Base-by-base conservation (phyloP, 768 basidiomycete genomes). In the Russula lepida region DNA sequence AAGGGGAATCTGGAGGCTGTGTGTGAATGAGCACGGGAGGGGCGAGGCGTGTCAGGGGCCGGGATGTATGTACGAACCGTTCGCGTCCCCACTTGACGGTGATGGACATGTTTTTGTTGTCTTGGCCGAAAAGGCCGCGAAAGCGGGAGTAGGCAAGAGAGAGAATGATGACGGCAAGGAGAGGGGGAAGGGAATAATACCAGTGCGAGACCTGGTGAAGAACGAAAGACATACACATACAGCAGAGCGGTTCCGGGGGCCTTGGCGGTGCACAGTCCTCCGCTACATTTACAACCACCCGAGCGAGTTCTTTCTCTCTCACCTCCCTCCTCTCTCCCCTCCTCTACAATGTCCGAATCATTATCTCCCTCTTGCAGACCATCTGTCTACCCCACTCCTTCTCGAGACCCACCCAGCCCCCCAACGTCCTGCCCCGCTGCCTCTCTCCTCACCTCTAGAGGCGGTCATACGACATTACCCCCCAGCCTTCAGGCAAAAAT, bases 401-500 rank as follows among this genome's bases (percentile, higher is more conserved):
- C 58, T 54, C 51, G 66, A 53, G 44, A 67, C 51, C 66, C 57
- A 46, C 51, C 63, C 49, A 15, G 49, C 54, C 58, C 61, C 28
- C 53, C 69, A 55, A 30, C 69, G 17, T 48, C 69, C 41, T 68
- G 71, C 43, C 67, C 69, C 35, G 70, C 70, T 17, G 75, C 75
- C 27, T 72, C 75, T 59, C 75, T 84, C 48, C 78, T 84, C 64
- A 71, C 75, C 46, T 76, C 73, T 74, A 72, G 69, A 59, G 62
- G 71, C 60, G 68, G 65, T 60, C 73, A 75, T 44, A 72, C 81
- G 21, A 86, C 86, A 50, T 89, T 98, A 64, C 95, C 95, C 0
- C 91, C 94, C 0, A 80, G 84, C 49, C 80, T 98, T 48, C 93
- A 94, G 71, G 92, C 90, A 64, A 97, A 93, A 78, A 89, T 98